phyloP scores from a whole-genome alignment of 2,329 filamentous ascomycete genomes.

The Talaromyces pinophilus region DNA sequence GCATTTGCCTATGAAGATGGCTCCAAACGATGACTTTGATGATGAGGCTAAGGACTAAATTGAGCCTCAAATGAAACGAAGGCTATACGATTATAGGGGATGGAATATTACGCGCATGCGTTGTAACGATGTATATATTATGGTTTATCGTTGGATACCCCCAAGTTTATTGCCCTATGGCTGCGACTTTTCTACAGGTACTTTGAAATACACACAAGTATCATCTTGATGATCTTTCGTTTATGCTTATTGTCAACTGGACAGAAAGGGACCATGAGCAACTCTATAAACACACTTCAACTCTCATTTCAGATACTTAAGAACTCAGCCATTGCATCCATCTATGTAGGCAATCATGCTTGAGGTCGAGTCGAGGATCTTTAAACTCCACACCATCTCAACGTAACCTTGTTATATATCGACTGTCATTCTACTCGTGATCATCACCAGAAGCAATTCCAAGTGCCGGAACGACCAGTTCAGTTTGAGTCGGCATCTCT shows the following conservation, averaged over 20 bases:
- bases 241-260: background rate
- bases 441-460: background rate
- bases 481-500: background rate
- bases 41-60: background rate
- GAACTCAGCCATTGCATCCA: background rate
- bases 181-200: background rate
- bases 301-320: background rate
- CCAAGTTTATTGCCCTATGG: background rate
- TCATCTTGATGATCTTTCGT: background rate
- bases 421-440: background rate
- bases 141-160: background rate
- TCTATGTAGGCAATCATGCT: background rate
- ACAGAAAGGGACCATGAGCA: background rate
- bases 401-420: background rate
- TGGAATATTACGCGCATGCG: background rate
- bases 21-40: background rate
- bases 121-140: background rate
- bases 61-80: background rate
- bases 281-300: background rate
- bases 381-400: background rate
- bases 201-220: background rate
- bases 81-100: background rate
- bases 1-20: conserved; percentile 10
- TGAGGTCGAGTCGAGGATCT: background rate
- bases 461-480: background rate